Evolutionary conservation across 2,329 filamentous ascomycete species (phyloP).

Genomic region (Pezicula carpinea): DNA sequence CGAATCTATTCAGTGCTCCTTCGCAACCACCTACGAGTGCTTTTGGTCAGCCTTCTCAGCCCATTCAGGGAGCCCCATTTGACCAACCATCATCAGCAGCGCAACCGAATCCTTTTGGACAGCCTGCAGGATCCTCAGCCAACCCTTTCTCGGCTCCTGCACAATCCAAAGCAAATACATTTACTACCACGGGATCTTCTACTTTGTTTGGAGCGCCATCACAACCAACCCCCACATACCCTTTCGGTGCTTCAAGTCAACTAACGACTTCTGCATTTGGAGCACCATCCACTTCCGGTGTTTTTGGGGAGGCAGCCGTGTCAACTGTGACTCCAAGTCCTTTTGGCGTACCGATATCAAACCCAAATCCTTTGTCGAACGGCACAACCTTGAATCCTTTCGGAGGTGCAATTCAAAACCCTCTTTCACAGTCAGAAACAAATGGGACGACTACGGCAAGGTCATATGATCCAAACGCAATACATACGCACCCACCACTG

Average conservation of each 20-base stretch:
- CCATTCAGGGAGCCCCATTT: neutral
- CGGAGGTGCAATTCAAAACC: neutral
- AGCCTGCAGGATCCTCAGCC: neutral
- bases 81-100: constrained; percentile 23
- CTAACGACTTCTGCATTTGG: neutral
- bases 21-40: constrained; percentile 23
- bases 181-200: neutral
- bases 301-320: neutral
- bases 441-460: neutral
- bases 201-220: neutral
- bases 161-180: neutral
- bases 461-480: constrained; percentile 5
- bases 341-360: constrained; percentile 16
- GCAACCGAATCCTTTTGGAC: constrained; percentile 7
- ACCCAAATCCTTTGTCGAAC: constrained; percentile 4
- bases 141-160: no score
- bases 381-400: neutral
- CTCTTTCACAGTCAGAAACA: neutral
- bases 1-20: constrained; percentile 25
- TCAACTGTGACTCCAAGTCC: neutral
- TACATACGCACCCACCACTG: constrained; percentile 8
- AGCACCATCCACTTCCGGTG: neutral
- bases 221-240: neutral
- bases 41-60: constrained; percentile 39
- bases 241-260: constrained; percentile 5